Percentiles rank a stretch among this genome's conserved stretches.
phyloP scores from a whole-genome alignment of 176 grass and related monocot species.

The Stipa capillata region DNA sequence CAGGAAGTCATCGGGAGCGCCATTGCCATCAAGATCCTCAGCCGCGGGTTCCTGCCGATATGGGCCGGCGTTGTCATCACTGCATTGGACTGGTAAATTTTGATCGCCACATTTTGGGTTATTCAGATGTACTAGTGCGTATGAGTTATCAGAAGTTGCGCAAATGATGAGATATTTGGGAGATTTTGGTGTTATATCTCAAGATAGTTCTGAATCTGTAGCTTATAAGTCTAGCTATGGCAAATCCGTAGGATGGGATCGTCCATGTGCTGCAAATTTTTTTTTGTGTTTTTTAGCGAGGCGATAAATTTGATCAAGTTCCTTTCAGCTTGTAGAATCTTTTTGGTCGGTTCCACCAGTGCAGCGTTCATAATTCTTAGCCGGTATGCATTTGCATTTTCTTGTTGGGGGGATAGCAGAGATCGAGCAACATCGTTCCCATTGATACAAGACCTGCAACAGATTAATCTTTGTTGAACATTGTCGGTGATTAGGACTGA shows the following conservation, averaged over 20 bases:
- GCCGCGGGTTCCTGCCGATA: constrained; percentile 53
- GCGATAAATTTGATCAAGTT: not conserved
- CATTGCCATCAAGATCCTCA: constrained; percentile 89
- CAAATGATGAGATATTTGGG: not conserved
- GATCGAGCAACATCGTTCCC: not conserved
- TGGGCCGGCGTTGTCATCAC: constrained; percentile 86
- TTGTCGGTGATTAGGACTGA: not conserved
- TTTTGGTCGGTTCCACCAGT: not conserved
- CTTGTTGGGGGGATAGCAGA: not conserved
- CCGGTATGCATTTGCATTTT: not conserved
- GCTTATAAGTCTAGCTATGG: not conserved
- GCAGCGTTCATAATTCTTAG: not conserved
- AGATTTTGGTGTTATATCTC: not conserved
- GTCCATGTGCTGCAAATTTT: not conserved
- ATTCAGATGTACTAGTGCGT: not conserved
- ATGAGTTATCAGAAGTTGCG: not conserved
- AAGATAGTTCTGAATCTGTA: not conserved
- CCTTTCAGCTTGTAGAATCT: not conserved
- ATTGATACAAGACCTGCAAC: not conserved
- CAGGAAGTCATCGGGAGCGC: constrained; percentile 92
- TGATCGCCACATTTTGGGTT: not conserved
- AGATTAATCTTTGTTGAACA: not conserved
- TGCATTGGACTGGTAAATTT: constrained; percentile 61
- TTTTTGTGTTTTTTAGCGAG: no score
- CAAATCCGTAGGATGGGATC: not conserved